Conservation (phyloP, 208 protist genomes). For the Acanthamoeba divionensis region DNA sequence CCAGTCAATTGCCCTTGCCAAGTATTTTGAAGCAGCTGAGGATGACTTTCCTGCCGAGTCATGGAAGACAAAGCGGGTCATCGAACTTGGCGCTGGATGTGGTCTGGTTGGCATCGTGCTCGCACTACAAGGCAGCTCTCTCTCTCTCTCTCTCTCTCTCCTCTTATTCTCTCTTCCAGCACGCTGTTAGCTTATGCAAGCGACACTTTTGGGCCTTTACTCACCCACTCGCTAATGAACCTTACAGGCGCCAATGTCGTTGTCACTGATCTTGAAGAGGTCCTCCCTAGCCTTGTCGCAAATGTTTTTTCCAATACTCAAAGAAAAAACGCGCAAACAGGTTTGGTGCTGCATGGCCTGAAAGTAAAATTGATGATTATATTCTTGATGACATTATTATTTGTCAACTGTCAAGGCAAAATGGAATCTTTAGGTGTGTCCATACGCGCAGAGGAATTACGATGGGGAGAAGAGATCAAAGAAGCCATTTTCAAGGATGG, state of each 20-base stretch:
- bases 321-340: no score
- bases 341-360: no score
- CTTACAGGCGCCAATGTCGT: background rate
- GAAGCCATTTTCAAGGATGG: background rate
- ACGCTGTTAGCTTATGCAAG: background rate
- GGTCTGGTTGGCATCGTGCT: slow-evolving; percentile 35
- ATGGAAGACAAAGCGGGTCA: slow-evolving; percentile 1
- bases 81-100: slow-evolving; percentile 29
- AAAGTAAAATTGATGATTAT: no score
- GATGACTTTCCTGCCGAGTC: background rate
- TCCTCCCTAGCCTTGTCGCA: background rate
- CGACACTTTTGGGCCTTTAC: no score
- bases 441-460: background rate
- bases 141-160: background rate
- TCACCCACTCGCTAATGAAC: no score
- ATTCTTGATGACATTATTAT: no score
- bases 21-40: background rate
- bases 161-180: background rate
- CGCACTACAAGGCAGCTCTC: background rate
- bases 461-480: background rate
- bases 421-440: no score
- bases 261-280: slow-evolving; percentile 18
- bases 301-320: slow-evolving; percentile 39
- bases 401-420: no score
- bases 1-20: slow-evolving; percentile 31